Base-by-base conservation (phyloP, 106 monocot genomes). In the Acorus calamus region DNA sequence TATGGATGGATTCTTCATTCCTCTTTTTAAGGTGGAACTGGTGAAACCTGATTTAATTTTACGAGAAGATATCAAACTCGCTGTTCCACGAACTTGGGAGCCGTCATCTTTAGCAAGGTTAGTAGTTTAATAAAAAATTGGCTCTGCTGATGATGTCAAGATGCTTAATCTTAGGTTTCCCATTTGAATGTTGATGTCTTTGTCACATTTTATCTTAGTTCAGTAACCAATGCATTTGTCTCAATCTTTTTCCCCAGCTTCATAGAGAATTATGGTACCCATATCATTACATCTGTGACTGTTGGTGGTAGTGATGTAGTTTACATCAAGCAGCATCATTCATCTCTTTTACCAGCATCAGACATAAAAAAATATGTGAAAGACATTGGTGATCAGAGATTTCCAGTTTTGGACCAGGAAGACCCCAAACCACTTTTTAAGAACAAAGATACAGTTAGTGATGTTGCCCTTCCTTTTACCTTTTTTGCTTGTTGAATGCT, bases 261-360 rank as follows among this genome's bases (percentile, higher is more conserved):
- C 63, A 94, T 94, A 57, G 89, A 94, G 70, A 94, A 86, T 63
- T 89, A 73, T 74, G 94, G 94, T 3, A 94, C 94, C 61, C 94
- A 89, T 69, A 69, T 94, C 45, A 77, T 94, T 61, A 89, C 81
- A 9, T 94, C 94, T 55, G 81, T 94, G 52, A 94, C 86, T 51
- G 86, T 94, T 73, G 94, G 94, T 55, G 94, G 94, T 73, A 86
- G 86, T 78, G 94, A 94, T 84, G 84, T 84, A 76, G 84, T 89
- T 50, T 94, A 83, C 71, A 71, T 94, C 44, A 94, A 89, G 64
- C 94, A 89, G 53, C 94, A 94, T 45, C 75, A 53, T 45, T 89
- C 89, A 50, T 94, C 94, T 52, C 73, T 57, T 59, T 74, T 94
- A 68, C 81, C 86, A 71, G 61, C 60, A 62, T 62, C 72, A 11